Evolutionary conservation across 768 basidiomycete genomes (phyloP), one percentile per base, ranked within the genome.

Genomic region (Clitopilus hobsonii): DNA sequence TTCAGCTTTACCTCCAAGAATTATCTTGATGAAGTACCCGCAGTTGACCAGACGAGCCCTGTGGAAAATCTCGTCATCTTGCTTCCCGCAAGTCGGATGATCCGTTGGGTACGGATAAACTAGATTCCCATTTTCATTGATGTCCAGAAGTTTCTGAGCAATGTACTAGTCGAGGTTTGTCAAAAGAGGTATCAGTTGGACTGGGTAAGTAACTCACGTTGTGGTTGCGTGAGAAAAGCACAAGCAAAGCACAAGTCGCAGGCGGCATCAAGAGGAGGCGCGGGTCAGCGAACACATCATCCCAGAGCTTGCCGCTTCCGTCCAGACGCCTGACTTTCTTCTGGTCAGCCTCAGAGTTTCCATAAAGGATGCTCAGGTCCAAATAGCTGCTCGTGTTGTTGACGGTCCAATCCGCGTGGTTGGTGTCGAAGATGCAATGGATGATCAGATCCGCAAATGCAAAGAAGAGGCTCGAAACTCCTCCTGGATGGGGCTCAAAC

Each of bases 51-150:
- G 72, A 49, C 89, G 79, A 8, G 87, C 76, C 25, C 86, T 81
- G 55, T 88, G 77, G 71, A 89, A 91, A 47, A 91, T 83, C 61
- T 91, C 89, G 50, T 89, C 83, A 53, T 91, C 90, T 63, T 91
- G 89, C 0, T 60, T 68, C 13, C 62, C 48, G 38, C 58, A 67
- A 7, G 55, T 56, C 32, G 62, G 61, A 5, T 69, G 63, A 5
- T 68, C 60, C 11, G 58, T 54, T 6, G 57, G 58, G 27, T 65
- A 65, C 22, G 57, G 63, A 50, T 53, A 67, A 62, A 38, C 59
- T 65, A 76, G 88, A 1, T 69, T 77, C 8, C 77, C 74, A 16
- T 67, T 63, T 67, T 93, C 89, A 63, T 93, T 89, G 67, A 91
- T 83, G 52, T 78, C 72, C 8, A 87, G 63, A 25, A 91, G 71